These are phyloP conservation scores for Gynochthodes officinalis DNA, from an alignment of 257 asterid genomes.

Conservation along the genomic window DNA sequence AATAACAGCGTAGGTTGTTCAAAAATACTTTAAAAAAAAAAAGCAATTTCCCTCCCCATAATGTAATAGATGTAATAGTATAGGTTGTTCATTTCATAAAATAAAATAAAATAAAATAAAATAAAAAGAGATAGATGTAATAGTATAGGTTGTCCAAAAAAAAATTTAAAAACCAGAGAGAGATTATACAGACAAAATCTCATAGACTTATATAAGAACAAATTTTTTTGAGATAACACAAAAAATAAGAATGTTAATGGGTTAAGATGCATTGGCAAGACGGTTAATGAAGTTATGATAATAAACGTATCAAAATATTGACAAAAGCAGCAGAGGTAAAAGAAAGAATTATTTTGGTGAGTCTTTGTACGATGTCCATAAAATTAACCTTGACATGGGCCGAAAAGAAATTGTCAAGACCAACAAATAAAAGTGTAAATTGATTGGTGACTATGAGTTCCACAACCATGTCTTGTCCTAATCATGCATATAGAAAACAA, in stretches of 20 bases:
- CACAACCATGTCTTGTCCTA: constrained; percentile 11
- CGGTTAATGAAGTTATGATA: background rate
- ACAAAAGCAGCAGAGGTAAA: background rate
- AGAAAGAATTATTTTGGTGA: background rate
- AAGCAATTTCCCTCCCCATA: no score
- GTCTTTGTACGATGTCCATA: background rate
- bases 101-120: no score
- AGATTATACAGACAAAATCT: background rate
- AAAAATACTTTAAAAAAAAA: no score
- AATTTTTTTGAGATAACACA: background rate
- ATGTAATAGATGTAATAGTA: no score
- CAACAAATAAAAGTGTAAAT: background rate
- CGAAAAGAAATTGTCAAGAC: background rate
- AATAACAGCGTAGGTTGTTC: no score
- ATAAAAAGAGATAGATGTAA: no score
- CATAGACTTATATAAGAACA: background rate
- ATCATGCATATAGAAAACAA: constrained; percentile 5
- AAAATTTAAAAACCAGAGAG: no score
- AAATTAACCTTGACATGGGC: background rate
- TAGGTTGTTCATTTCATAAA: no score
- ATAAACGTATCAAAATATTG: background rate
- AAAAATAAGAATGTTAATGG: background rate
- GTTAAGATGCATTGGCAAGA: background rate
- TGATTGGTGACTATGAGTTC: constrained; percentile 10
- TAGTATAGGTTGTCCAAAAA: no score